These are phyloP conservation scores for Tolypocladium cylindrosporum DNA, from an alignment of 2,329 filamentous ascomycete species.

Conservation along the genomic window DNA sequence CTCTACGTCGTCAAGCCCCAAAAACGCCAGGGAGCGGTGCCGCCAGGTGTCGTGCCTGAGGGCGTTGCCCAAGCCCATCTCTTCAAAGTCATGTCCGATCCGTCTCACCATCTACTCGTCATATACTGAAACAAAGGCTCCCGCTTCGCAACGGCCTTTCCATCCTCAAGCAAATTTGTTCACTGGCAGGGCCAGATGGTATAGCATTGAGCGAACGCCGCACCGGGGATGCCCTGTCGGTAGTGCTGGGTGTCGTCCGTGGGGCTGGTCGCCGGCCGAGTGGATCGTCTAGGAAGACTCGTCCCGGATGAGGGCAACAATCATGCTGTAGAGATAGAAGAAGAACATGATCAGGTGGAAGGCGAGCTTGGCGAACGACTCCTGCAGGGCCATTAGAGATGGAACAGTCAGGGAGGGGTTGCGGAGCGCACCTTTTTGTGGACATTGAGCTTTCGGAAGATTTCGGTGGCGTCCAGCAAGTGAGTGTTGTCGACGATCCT, in stretches of 20 bases:
- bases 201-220: neutral
- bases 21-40: neutral
- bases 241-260: neutral
- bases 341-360: conserved; percentile 99
- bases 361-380: conserved; percentile 97
- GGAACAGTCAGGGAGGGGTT: neutral
- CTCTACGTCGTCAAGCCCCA: neutral
- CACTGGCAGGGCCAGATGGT: neutral
- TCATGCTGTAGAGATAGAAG: conserved; percentile 99
- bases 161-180: neutral
- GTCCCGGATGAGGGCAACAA: conserved; percentile 91
- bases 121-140: neutral
- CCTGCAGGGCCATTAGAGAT: conserved; percentile 41
- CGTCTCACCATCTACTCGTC: neutral
- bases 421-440: conserved; percentile 75
- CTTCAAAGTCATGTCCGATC: neutral
- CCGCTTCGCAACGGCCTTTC: neutral
- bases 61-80: neutral
- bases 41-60: neutral
- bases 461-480: conserved; percentile 93
- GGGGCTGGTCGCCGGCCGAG: neutral
- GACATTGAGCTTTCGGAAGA: conserved; percentile 97
- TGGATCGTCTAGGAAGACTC: conserved; percentile 58
- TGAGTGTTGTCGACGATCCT: conserved; percentile 98
- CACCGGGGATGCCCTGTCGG: neutral